Evolutionary conservation across 805 yeast genomes (phyloP).

Genomic region (Yamadazyma insecticola): DNA sequence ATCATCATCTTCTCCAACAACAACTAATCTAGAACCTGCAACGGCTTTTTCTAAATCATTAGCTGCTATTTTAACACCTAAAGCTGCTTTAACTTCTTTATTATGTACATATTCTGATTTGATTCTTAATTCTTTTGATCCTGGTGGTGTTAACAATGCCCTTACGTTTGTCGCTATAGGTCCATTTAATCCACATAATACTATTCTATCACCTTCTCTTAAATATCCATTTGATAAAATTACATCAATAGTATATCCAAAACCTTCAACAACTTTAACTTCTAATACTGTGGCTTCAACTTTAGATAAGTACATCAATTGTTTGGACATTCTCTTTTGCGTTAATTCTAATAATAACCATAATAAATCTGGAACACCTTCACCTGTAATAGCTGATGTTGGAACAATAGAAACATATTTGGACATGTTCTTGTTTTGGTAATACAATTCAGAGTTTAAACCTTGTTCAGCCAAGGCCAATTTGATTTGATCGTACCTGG

Average conservation of each 20-base stretch:
- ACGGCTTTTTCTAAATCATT: slow-evolving; percentile 97
- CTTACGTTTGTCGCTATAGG: slow-evolving; percentile 96
- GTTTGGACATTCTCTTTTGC: slow-evolving; percentile 98
- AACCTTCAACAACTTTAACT: slow-evolving; percentile 97
- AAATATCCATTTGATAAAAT: slow-evolving; percentile 94
- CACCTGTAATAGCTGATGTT: slow-evolving; percentile 98
- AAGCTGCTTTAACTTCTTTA: slow-evolving; percentile 97
- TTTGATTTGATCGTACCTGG: slow-evolving; percentile 78
- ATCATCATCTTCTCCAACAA: slow-evolving; percentile 95
- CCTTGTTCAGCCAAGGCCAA: slow-evolving; percentile 96
- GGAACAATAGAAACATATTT: slow-evolving; percentile 96
- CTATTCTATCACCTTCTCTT: slow-evolving; percentile 92
- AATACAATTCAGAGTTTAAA: slow-evolving; percentile 93
- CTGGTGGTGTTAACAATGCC: slow-evolving; percentile 96
- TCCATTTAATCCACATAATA: slow-evolving; percentile 96
- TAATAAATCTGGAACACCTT: slow-evolving; percentile 98
- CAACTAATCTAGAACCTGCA: slow-evolving; percentile 94
- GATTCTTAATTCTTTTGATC: slow-evolving; percentile 90
- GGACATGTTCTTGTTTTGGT: slow-evolving; percentile 89
- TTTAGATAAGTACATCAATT: slow-evolving; percentile 89
- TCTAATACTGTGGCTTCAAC: slow-evolving; percentile 96
- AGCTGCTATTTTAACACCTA: slow-evolving; percentile 98
- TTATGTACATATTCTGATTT: slow-evolving; percentile 96
- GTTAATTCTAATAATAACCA: slow-evolving; percentile 94
- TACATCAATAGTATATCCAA: slow-evolving; percentile 98